A percentile compares a stretch with the other conserved stretches of the same genome.
These are phyloP conservation scores for Arthrobotrys iridis DNA, from an alignment of 2,329 filamentous ascomycete genomes.

Conservation along the genomic window DNA sequence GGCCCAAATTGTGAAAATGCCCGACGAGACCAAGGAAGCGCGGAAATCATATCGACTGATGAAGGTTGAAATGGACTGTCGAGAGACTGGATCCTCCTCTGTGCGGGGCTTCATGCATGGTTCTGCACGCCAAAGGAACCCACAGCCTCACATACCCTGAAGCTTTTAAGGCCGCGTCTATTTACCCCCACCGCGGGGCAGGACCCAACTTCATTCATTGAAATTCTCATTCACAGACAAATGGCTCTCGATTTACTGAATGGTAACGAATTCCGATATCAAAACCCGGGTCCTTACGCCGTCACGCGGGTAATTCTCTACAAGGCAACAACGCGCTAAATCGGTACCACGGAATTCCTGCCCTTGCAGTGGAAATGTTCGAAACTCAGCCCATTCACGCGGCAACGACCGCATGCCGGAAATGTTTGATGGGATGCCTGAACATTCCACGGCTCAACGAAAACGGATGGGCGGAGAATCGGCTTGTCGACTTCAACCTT, in stretches of 20 bases:
- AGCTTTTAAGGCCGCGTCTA: background rate
- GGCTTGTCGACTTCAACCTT: constrained; percentile 38
- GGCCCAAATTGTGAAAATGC: background rate
- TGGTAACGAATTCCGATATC: no score
- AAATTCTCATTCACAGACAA: background rate
- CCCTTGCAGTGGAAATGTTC: background rate
- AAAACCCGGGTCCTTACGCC: no score
- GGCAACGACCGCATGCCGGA: constrained; percentile 24
- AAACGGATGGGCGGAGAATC: constrained; percentile 44
- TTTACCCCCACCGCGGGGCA: constrained; percentile 11
- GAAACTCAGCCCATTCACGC: constrained; percentile 8
- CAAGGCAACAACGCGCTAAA: background rate
- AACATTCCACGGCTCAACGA: constrained; percentile 23
- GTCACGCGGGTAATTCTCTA: no score
- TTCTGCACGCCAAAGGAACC: constrained; percentile 13
- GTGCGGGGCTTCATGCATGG: constrained; percentile 27
- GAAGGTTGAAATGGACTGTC: background rate
- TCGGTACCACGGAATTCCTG: no score
- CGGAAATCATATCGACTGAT: background rate
- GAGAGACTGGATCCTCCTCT: background rate
- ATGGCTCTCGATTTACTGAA: no score
- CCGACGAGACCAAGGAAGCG: background rate
- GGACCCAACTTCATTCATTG: background rate
- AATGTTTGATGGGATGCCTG: constrained; percentile 3
- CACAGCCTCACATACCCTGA: background rate